A percentile compares a stretch with the other conserved stretches of the same genome.
Evolutionary conservation across 768 basidiomycete genomes (phyloP).

Genomic region (Trametes punicea): DNA sequence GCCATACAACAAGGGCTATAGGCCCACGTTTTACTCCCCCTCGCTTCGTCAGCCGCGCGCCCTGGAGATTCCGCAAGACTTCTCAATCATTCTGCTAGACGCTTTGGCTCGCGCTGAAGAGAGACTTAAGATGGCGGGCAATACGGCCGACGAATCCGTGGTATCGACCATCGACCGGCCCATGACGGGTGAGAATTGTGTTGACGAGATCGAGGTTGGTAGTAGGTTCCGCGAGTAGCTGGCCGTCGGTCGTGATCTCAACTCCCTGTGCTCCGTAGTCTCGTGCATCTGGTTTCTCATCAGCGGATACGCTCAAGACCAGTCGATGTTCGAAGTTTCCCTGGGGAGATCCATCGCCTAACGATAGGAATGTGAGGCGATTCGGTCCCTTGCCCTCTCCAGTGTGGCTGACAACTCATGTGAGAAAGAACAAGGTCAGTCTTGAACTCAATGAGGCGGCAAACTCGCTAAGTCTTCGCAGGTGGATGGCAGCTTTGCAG

Average conservation of each 20-base stretch:
- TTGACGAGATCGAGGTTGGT: neutral
- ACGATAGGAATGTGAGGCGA: too few relatives aligned
- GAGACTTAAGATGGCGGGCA: neutral
- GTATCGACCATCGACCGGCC: neutral
- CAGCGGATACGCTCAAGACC: neutral
- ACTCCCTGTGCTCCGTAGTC: neutral
- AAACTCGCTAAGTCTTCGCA: too few relatives aligned
- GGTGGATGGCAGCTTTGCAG: too few relatives aligned
- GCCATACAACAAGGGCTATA: neutral
- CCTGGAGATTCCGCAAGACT: neutral
- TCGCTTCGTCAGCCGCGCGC: neutral
- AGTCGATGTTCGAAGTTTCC: neutral
- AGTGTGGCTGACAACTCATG: too few relatives aligned
- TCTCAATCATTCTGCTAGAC: neutral
- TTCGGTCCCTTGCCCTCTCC: too few relatives aligned
- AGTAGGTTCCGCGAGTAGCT: neutral
- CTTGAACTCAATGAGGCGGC: too few relatives aligned
- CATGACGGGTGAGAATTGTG: neutral
- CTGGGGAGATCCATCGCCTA: too few relatives aligned
- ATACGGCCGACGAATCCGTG: neutral
- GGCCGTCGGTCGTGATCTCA: too few relatives aligned
- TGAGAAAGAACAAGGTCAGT: too few relatives aligned
- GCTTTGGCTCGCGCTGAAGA: neutral
- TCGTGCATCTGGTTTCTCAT: neutral
- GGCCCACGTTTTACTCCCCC: neutral